These are phyloP conservation scores for Physcomitrellopsis africana DNA, from an alignment of 225 moss, liverwort and hornwort species.

Conservation along the genomic window DNA sequence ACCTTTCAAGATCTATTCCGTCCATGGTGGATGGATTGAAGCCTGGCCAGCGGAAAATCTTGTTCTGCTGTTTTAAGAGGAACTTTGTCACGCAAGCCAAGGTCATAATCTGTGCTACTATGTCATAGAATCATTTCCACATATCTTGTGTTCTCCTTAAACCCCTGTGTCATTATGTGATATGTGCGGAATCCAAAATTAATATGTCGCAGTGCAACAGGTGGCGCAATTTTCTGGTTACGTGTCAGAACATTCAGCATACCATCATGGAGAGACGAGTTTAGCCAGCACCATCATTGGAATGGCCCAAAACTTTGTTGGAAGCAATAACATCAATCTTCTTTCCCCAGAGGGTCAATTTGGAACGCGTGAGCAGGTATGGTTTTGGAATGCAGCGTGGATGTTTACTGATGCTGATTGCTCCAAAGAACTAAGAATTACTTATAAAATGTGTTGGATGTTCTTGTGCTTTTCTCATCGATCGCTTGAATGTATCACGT, in stretches of 20 bases:
- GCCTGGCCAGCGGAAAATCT: conserved; percentile 97
- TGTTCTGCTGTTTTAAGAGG: conserved; percentile 89
- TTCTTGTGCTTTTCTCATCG: neutral
- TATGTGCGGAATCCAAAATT: neutral
- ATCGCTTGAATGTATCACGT: neutral
- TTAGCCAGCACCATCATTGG: conserved; percentile 82
- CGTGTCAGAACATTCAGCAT: conserved; percentile 90
- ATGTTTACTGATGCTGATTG: neutral
- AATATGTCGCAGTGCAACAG: conserved; percentile 32
- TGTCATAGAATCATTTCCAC: neutral
- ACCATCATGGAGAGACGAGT: conserved; percentile 92
- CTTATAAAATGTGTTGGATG: no score
- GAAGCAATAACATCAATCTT: conserved; percentile 97
- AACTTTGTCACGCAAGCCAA: conserved; percentile 88
- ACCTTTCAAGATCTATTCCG: conserved; percentile 90
- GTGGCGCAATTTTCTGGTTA: conserved; percentile 93
- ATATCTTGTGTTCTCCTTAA: neutral
- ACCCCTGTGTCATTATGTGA: neutral
- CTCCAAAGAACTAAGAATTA: no score
- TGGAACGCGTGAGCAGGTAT: conserved; percentile 94
- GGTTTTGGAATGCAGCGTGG: neutral
- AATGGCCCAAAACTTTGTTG: conserved; percentile 97
- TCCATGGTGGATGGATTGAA: conserved; percentile 99
- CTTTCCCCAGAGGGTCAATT: conserved; percentile 92
- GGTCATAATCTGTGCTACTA: conserved; percentile 38